Percentiles rank a stretch among this genome's conserved stretches.
phyloP scores from a whole-genome alignment of 805 yeast species.

The Candida tibetensis region DNA sequence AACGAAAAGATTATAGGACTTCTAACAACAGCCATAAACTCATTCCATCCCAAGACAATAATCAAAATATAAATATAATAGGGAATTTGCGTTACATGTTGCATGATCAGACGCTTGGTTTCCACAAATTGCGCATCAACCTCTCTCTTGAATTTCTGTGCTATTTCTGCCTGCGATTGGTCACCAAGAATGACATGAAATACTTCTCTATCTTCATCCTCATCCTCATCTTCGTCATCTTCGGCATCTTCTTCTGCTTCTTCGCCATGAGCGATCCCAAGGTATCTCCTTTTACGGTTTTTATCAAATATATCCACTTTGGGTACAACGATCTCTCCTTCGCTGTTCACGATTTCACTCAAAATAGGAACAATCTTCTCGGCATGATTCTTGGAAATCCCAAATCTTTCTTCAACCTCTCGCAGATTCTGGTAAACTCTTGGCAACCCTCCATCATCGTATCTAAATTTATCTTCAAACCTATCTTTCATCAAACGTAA shows the following conservation, averaged over 20 bases:
- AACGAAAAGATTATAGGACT: constrained; percentile 81
- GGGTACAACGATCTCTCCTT: constrained; percentile 59
- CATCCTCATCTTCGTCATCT: constrained; percentile 23
- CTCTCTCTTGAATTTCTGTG: constrained; percentile 57
- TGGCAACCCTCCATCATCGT: constrained; percentile 80
- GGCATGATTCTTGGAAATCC: constrained; percentile 57
- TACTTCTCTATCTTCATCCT: constrained; percentile 24
- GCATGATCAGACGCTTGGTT: constrained; percentile 82
- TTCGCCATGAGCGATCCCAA: constrained; percentile 22
- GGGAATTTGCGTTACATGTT: constrained; percentile 78
- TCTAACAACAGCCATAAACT: constrained; percentile 80
- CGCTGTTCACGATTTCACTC: constrained; percentile 40
- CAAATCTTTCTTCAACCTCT: constrained; percentile 68
- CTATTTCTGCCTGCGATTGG: constrained; percentile 7
- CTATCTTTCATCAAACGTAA: constrained; percentile 66
- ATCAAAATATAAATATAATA: constrained; percentile 73
- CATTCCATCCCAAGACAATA: constrained; percentile 89
- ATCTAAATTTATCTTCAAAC: constrained; percentile 81
- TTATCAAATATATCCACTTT: constrained; percentile 45
- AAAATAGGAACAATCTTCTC: constrained; percentile 56
- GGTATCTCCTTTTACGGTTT: constrained; percentile 18
- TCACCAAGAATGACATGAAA: constrained; percentile 2
- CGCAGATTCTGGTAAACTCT: constrained; percentile 70
- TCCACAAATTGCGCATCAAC: constrained; percentile 80
- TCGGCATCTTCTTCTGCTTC: constrained; percentile 34